These are phyloP conservation scores for Salix exigua DNA, from an alignment of 345 rosid genomes.

Conservation along the genomic window DNA sequence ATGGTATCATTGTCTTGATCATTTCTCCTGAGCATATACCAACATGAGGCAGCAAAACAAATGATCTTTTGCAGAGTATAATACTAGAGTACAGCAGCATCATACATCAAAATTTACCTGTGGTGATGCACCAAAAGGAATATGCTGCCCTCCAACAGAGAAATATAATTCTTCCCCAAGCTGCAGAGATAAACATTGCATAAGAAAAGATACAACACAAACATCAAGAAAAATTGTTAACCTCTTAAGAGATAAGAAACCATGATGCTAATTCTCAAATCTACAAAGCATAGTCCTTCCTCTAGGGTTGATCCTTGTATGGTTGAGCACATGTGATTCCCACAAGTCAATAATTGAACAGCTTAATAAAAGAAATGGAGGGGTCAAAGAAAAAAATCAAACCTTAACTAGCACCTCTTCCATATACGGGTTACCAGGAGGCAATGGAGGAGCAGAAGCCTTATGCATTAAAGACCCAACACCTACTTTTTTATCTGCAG, in stretches of 20 bases:
- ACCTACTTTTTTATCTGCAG: slow-evolving; percentile 83
- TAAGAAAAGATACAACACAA: background rate
- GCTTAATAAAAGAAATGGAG: background rate
- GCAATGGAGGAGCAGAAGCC: slow-evolving; percentile 78
- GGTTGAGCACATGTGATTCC: background rate
- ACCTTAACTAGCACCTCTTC: slow-evolving; percentile 94
- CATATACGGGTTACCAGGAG: slow-evolving; percentile 81
- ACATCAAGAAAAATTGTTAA: background rate
- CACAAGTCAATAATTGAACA: background rate
- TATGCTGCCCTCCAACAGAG: slow-evolving; percentile 79
- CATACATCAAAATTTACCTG: slow-evolving; percentile 54
- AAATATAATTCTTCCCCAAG: slow-evolving; percentile 83
- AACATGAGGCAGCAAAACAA: no score
- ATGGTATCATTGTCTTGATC: no score
- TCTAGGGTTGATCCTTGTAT: no score
- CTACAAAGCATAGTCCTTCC: no score
- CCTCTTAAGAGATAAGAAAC: no score
- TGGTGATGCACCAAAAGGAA: slow-evolving; percentile 96
- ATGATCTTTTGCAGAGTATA: background rate
- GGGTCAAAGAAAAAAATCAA: slow-evolving; percentile 17
- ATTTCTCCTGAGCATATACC: no score
- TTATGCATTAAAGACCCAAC: slow-evolving; percentile 77
- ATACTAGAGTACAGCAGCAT: background rate
- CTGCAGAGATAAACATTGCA: slow-evolving; percentile 33
- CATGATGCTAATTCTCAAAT: no score